Base-by-base conservation (phyloP, 1,284 basidiomycete species). In the Cystobasidium sp. region DNA sequence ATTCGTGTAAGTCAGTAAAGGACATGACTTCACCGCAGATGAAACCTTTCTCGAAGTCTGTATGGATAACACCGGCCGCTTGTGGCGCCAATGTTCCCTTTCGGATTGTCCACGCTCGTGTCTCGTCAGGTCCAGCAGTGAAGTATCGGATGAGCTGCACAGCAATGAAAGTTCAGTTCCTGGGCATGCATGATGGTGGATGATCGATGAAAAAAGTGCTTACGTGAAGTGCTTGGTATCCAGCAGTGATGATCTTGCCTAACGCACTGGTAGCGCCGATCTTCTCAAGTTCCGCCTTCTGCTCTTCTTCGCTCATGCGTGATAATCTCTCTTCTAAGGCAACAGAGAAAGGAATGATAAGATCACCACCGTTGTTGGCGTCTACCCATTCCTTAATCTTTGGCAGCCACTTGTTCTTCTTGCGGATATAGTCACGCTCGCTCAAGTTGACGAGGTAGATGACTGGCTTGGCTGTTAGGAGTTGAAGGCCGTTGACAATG, bases 1-100 rank as follows among this genome's bases (percentile, higher is more conserved):
- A 86, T 84, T 97, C 94, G 82, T 91, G 91, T 77, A 99, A 86
- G 82, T 98, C 97, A 0, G 89, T 89, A 80, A 90, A 97, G 4
- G 89, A 81, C 93, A 98, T 97, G 82, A 99, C 97, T 84, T 99
- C 96, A 84, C 96, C 97, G 80, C 96, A 99, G n/a, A 99, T 92
- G 80, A 99, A 98, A 85, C 97, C 97, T 83, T 96, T 92, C 85
- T 98, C 92, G 81, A 96, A 96, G 84, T 96, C 94, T 56, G 92
- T 89, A 85, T 99, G 96, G 81, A 99, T 99, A 80, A 99, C 94
- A 84, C 97, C 97, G 47, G 97, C 97, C 1, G 97, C 97, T 81
- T 94, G 91, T 18, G 96, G 97, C 0, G 97, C 97, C 83, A 95
- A 97, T 56, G 91, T 93, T 39, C 94, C 95, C 77, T 89, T 89